Percentiles rank a stretch among this genome's conserved stretches.
Conservation (phyloP, 352 stramenopile genomes). For the Blastocystis sp. region DNA sequence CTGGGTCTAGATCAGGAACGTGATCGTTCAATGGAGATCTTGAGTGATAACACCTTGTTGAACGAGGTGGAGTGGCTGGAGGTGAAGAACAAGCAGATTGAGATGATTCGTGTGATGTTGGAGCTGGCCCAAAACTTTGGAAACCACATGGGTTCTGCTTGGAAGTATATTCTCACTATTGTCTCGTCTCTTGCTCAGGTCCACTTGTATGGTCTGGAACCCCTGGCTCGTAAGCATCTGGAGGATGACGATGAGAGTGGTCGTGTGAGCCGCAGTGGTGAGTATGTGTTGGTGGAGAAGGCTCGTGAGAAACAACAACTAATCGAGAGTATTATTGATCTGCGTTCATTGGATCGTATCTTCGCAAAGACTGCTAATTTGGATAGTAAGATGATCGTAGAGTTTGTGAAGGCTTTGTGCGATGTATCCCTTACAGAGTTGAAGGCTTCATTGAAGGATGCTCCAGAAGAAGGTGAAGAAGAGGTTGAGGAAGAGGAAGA, state of each 20-base stretch:
- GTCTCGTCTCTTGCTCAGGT: conserved; percentile 93
- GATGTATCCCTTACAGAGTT: conserved; percentile 82
- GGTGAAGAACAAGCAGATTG: conserved; percentile 92
- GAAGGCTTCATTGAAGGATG: conserved; percentile 64
- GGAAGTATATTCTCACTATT: conserved; percentile 85
- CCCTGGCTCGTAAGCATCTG: conserved; percentile 61
- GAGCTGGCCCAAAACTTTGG: conserved; percentile 90
- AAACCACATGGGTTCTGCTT: conserved; percentile 90
- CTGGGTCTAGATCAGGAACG: conserved; percentile 83
- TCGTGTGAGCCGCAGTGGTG: conserved; percentile 58
- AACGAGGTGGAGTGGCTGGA: conserved; percentile 79
- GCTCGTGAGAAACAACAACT: conserved; percentile 77
- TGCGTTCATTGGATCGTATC: conserved; percentile 78
- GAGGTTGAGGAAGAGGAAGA: conserved; percentile 10
- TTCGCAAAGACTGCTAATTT: conserved; percentile 80
- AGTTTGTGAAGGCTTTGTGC: conserved; percentile 82
- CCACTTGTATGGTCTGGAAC: conserved; percentile 72
- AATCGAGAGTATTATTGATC: conserved; percentile 77
- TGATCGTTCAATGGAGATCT: conserved; percentile 87
- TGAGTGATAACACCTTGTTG: conserved; percentile 89
- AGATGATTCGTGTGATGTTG: conserved; percentile 89
- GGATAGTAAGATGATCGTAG: conserved; percentile 72
- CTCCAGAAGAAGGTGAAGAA: background rate
- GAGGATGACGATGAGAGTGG: conserved; percentile 72
- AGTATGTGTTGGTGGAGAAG: conserved; percentile 65